Conservation (phyloP, 768 basidiomycete genomes). For the Boletus rubroflammeus region DNA sequence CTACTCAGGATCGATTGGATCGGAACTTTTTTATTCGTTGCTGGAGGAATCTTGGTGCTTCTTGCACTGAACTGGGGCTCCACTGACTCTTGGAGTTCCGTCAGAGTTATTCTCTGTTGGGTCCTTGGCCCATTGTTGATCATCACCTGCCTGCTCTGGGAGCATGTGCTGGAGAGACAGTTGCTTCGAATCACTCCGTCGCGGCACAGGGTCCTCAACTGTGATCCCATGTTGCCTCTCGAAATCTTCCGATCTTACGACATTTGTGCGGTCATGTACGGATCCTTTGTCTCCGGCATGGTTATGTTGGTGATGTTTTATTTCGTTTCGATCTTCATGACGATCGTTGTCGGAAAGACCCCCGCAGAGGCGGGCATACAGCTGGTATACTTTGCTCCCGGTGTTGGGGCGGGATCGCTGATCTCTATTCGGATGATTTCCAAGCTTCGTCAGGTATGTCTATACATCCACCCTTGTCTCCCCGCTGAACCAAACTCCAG, state of each 20-base stretch:
- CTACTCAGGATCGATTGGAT: background rate
- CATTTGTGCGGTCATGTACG: background rate
- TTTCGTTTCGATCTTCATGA: background rate
- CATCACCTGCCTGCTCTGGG: background rate
- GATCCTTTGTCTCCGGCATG: background rate
- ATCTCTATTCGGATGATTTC: background rate
- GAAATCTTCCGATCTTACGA: background rate
- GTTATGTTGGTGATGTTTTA: background rate
- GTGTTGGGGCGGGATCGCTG: background rate
- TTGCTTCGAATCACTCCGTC: background rate
- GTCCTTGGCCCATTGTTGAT: background rate
- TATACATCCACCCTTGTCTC: background rate
- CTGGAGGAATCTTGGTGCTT: background rate
- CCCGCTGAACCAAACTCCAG: background rate
- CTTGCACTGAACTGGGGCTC: background rate
- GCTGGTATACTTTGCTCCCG: background rate
- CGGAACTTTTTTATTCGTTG: background rate
- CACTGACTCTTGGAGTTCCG: background rate
- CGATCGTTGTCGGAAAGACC: background rate
- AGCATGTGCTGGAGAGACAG: background rate
- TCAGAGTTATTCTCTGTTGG: background rate
- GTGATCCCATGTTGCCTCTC: background rate
- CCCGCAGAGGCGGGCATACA: background rate
- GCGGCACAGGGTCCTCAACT: background rate
- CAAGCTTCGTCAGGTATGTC: background rate